A percentile compares a stretch with the other conserved stretches of the same genome.
These are phyloP conservation scores for Cercospora zeae-maydis DNA, from an alignment of 2,329 filamentous ascomycete genomes.

Conservation along the genomic window DNA sequence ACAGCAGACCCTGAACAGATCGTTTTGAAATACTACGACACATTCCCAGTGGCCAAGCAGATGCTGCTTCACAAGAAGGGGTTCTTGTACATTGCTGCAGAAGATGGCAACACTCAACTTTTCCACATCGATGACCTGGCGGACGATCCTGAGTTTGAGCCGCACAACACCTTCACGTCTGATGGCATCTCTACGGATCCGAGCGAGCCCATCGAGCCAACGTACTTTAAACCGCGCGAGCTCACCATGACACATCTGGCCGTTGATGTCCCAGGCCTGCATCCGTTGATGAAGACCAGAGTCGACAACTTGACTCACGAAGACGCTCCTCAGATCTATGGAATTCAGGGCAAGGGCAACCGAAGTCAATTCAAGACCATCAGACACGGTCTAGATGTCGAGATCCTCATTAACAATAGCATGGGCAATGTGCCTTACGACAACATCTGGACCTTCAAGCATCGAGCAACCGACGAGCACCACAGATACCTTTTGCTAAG, in stretches of 20 bases:
- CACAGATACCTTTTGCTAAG: conserved; percentile 93
- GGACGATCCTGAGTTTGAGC: conserved; percentile 81
- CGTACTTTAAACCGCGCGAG: conserved; percentile 78
- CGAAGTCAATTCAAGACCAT: conserved; percentile 86
- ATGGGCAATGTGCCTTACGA: conserved; percentile 34
- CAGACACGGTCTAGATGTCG: conserved; percentile 88
- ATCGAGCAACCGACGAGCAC: conserved; percentile 74
- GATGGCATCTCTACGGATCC: conserved; percentile 68
- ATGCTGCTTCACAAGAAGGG: conserved; percentile 93
- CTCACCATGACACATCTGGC: conserved; percentile 64
- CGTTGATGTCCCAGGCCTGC: conserved; percentile 63
- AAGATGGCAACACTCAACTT: conserved; percentile 89
- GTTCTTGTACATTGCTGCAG: conserved; percentile 87
- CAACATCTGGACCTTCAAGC: conserved; percentile 86
- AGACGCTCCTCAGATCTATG: conserved; percentile 94
- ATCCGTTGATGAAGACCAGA: conserved; percentile 86
- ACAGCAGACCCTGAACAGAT: conserved; percentile 78
- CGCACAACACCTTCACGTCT: conserved; percentile 50
- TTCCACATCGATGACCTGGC: conserved; percentile 98
- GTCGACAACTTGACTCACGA: conserved; percentile 87
- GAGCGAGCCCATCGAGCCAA: conserved; percentile 65
- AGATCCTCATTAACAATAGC: conserved; percentile 52
- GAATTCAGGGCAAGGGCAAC: conserved; percentile 82
- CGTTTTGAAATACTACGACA: conserved; percentile 98
- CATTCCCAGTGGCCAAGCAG: conserved; percentile 80